Base-by-base conservation (phyloP, 2,329 filamentous ascomycete species). In the Phialophora tarda region DNA sequence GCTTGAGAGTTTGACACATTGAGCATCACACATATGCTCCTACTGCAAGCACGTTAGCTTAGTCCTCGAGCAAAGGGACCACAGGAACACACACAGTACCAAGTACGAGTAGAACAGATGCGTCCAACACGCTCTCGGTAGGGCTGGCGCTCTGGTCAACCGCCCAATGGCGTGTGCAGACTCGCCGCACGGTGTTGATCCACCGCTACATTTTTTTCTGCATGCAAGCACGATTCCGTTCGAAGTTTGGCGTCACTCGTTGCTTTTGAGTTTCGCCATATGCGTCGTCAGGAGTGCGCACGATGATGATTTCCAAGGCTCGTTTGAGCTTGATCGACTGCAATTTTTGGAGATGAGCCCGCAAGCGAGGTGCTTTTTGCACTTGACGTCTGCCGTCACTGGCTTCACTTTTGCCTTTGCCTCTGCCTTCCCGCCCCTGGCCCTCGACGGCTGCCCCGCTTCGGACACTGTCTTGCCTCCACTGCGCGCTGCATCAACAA, bases 1-100 rank as follows among this genome's bases (percentile, higher is more conserved):
- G 78, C 71, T 86, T 62, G 84, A 86, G 71, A 73, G 73, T 10
- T 70, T 83, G 63, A 77, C 75, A 57, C 72, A 75, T 23, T 57
- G 44, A 61, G 48, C 21, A 17, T 4, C 24, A 21, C 26, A 21
- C 26, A 34, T 48, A 5, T 10, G 48, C 23, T 5, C 24, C 7
- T 12, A 3, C 24, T 12, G 23, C 10, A 21, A 28, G 14, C 21
- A 14, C 12, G 14, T 26, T 24, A 28, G 48, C 23, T 12, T 51
- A 2, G 23, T 28, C 21, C 24, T 7, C 21, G 21, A 24, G 8
- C 48, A 51, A 10, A 51, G 23, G 2, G 14, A 28, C 10, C 21
- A 14, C 24, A 51, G 48, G 5, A 51, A n/a, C 48, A 44, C 38
- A 44, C 34, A 38, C 3, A 14, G 14, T 41, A 41, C 26, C 26